Percentiles rank a stretch among this genome's conserved stretches.
Evolutionary conservation across 352 stramenopile species (phyloP).

Genomic region (Phytophthora tentaculata): DNA sequence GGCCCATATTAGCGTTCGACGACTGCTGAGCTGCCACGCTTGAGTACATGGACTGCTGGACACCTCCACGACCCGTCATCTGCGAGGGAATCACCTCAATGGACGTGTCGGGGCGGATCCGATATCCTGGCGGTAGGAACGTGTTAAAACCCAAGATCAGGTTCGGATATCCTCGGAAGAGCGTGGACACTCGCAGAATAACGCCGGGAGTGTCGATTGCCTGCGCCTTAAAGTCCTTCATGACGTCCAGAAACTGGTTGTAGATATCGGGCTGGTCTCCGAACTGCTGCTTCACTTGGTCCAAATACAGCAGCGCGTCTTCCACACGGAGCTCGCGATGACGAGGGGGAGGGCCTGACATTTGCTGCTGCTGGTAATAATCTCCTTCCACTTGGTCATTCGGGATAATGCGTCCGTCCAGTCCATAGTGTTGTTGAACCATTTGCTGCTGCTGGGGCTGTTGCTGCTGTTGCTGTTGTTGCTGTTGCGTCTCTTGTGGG

Average conservation of each 20-base stretch:
- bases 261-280: conserved; percentile 99
- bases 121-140: conserved; percentile 96
- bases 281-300: conserved; percentile 99
- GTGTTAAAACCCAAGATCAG: conserved; percentile 99
- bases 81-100: conserved; percentile 82
- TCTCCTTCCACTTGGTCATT: conserved; percentile 46
- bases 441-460: conserved; percentile 40
- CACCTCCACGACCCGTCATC: conserved; percentile 51
- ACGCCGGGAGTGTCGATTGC: conserved; percentile 99
- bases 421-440: conserved; percentile 62
- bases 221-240: conserved; percentile 99
- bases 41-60: conserved; percentile 46
- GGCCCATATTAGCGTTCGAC: conserved; percentile 45
- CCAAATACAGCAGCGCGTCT: conserved; percentile 99
- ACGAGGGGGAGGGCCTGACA: conserved; percentile 39
- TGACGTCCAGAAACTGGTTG: conserved; percentile 99
- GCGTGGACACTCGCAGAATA: conserved; percentile 97
- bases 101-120: conserved; percentile 85
- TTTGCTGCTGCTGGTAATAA: conserved; percentile 49
- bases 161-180: conserved; percentile 99
- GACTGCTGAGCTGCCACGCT: conserved; percentile 35
- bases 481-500: conserved; percentile 49
- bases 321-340: conserved; percentile 93
- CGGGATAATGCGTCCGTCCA: conserved; percentile 60
- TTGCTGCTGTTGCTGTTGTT: conserved; percentile 40